These are phyloP conservation scores for Gossypium stocksii DNA, from an alignment of 345 rosid species.

Conservation along the genomic window DNA sequence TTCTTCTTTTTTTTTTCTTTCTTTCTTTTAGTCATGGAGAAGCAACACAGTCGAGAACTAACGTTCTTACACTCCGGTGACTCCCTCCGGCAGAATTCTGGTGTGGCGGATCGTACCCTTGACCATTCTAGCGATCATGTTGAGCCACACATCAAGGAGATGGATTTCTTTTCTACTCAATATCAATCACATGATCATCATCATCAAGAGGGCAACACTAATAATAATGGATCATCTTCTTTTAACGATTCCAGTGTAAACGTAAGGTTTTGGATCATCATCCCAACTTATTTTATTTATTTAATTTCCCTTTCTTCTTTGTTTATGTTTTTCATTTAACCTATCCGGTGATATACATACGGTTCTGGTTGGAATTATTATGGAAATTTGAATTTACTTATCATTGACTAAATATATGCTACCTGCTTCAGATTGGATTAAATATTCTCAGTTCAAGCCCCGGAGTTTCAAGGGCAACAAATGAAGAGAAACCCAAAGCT, in stretches of 20 bases:
- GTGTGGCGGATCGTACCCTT: constrained; percentile 15
- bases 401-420: background rate
- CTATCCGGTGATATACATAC: background rate
- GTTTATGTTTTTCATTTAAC: background rate
- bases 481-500: constrained; percentile 31
- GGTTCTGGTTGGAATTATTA: background rate
- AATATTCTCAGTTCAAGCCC: constrained; percentile 41
- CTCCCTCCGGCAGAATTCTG: constrained; percentile 30
- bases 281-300: background rate
- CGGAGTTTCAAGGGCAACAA: constrained; percentile 29
- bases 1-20: background rate
- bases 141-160: constrained; percentile 49
- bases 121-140: constrained; percentile 20
- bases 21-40: constrained; percentile 46
- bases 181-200: constrained; percentile 28
- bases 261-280: constrained; percentile 42
- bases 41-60: constrained; percentile 50
- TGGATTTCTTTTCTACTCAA: constrained; percentile 67
- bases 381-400: background rate
- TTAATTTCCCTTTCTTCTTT: background rate
- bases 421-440: constrained; percentile 45
- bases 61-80: constrained; percentile 54
- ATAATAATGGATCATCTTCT: constrained; percentile 22
- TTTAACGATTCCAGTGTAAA: constrained; percentile 36
- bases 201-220: constrained; percentile 22